Evolutionary conservation across 2,329 filamentous ascomycete genomes (phyloP).

Genomic region (Monosporascus sp.): DNA sequence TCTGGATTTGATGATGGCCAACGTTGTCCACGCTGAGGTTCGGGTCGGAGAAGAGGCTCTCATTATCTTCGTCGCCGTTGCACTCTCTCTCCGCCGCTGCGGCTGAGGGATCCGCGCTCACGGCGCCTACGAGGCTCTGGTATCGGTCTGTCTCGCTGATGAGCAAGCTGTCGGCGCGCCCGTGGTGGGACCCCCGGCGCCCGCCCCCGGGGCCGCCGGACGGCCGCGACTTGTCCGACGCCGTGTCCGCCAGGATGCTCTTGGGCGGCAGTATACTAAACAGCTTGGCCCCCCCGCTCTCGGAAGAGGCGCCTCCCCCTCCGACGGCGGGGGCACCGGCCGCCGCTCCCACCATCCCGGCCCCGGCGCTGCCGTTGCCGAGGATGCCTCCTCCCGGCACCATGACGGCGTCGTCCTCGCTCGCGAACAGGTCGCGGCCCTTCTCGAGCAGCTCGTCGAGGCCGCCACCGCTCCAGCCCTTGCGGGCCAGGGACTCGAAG

Average conservation of each 20-base stretch:
- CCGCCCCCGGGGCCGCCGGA: conserved; percentile 12
- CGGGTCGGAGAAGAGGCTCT: conserved; percentile 51
- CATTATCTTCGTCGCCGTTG: conserved; percentile 32
- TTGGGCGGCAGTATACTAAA: conserved; percentile 61
- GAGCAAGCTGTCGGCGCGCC: conserved; percentile 49
- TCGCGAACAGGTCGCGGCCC: conserved; percentile 56
- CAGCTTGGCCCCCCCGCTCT: conserved; percentile 39
- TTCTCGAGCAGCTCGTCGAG: conserved; percentile 61
- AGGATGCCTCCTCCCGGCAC: not conserved
- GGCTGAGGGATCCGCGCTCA: conserved; percentile 25
- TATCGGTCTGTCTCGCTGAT: conserved; percentile 45
- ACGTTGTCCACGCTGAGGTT: conserved; percentile 46
- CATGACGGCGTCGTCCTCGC: conserved; percentile 24
- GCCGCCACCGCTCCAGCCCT: conserved; percentile 63
- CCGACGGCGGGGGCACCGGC: conserved; percentile 25
- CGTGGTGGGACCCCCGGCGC: conserved; percentile 26
- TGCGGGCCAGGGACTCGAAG: conserved; percentile 60
- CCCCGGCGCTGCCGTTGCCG: conserved; percentile 10
- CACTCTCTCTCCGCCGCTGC: conserved; percentile 11
- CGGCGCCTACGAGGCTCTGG: conserved; percentile 50
- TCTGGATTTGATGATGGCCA: not conserved
- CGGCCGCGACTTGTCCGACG: conserved; percentile 27
- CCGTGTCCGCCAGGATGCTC: conserved; percentile 53
- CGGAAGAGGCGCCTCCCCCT: conserved; percentile 18
- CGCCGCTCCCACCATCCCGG: conserved; percentile 25